phyloP scores from a whole-genome alignment of 1,139 yeast species.

The Chernovozyma aurita region DNA sequence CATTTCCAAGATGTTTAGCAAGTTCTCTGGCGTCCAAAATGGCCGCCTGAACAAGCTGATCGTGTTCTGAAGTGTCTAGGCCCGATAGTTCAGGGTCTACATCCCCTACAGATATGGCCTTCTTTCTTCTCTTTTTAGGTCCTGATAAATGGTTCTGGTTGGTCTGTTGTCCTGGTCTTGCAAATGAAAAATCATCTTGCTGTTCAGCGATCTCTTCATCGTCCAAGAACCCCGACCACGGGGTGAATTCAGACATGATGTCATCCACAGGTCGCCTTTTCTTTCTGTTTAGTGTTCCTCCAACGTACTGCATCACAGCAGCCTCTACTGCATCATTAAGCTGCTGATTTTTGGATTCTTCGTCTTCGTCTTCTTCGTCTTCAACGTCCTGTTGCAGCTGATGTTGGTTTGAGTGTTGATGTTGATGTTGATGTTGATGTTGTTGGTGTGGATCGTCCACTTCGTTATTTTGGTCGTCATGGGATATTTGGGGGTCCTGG shows the following conservation, averaged over 20 bases:
- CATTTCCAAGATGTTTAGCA: conserved; percentile 42
- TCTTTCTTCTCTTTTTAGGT: conserved; percentile 13
- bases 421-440: conserved; percentile 3
- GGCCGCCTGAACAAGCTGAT: conserved; percentile 62
- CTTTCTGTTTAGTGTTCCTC: conserved; percentile 40
- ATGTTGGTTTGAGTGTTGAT: not conserved
- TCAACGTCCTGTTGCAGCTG: conserved; percentile 5
- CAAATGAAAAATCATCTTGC: conserved; percentile 8
- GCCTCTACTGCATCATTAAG: conserved; percentile 59
- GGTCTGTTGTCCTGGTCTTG: conserved; percentile 4
- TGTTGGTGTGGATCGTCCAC: conserved; percentile 1
- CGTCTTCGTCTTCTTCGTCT: conserved; percentile 17
- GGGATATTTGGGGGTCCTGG: not conserved
- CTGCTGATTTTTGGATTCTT: conserved; percentile 32
- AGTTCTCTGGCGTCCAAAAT: conserved; percentile 62
- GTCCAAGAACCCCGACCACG: conserved; percentile 51
- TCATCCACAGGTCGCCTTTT: conserved; percentile 16
- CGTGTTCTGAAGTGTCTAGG: conserved; percentile 49
- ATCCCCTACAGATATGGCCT: conserved; percentile 7
- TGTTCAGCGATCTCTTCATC: conserved; percentile 25
- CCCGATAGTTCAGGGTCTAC: conserved; percentile 63
- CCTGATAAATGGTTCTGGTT: conserved; percentile 3
- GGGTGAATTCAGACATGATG: conserved; percentile 42
- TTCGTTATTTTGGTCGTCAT: not conserved
- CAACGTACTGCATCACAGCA: conserved; percentile 71